Conservation (phyloP, 768 basidiomycete species). For the Collybia nuda region DNA sequence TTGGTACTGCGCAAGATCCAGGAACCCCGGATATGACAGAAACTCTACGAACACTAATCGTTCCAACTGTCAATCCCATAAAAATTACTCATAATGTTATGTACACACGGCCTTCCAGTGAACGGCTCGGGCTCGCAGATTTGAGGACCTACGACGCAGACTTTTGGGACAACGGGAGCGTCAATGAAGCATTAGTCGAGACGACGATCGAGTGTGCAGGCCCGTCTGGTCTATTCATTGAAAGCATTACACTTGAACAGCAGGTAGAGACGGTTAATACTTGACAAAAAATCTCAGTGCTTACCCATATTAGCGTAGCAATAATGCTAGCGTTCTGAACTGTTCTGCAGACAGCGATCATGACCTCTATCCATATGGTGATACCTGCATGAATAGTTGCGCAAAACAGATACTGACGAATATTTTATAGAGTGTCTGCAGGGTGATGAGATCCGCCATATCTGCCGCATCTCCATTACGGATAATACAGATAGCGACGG, state of each 20-base stretch:
- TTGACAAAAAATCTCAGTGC: background rate
- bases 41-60: constrained; percentile 59
- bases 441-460: constrained; percentile 64
- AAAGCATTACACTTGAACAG: constrained; percentile 43
- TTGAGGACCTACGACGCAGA: constrained; percentile 51
- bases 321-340: constrained; percentile 45
- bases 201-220: constrained; percentile 53
- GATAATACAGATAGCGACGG: constrained; percentile 34
- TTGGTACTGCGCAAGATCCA: constrained; percentile 20
- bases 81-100: constrained; percentile 48
- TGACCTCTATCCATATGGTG: constrained; percentile 48
- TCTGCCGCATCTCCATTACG: constrained; percentile 51
- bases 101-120: constrained; percentile 46
- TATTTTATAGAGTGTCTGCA: constrained; percentile 51
- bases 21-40: constrained; percentile 48
- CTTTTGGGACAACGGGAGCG: constrained; percentile 49
- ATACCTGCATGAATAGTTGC: constrained; percentile 7
- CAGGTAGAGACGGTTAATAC: constrained; percentile 34
- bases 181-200: constrained; percentile 58
- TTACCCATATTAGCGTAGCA: constrained; percentile 34
- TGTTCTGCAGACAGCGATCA: constrained; percentile 51
- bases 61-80: constrained; percentile 70
- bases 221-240: constrained; percentile 56
- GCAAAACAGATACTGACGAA: background rate
- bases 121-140: constrained; percentile 50